Base-by-base conservation (phyloP, 2,329 filamentous ascomycete genomes). In the Colletotrichum truncatum region DNA sequence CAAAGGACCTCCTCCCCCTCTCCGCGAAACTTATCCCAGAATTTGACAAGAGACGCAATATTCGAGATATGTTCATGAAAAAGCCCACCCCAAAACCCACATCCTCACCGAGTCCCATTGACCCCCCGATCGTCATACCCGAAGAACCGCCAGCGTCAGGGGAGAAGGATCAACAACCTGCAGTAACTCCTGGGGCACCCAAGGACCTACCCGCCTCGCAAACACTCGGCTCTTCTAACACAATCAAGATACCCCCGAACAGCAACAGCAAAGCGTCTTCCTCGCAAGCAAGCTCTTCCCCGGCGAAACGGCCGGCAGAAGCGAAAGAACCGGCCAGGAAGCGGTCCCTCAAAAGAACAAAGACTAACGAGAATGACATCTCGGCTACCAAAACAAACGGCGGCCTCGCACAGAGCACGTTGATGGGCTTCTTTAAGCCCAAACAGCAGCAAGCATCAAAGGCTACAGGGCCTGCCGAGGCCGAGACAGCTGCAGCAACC, bases 61-160 rank as follows among this genome's bases (percentile, higher is more conserved):
- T 99, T 73, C 93, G 91, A 71, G 94, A 97, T 73, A 98, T 99
- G 96, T 98, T 98, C 74, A 83, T 83, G 64, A 89, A 85, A 70
- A 90, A 86, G 70, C 74, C 85, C 49, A 68, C 77, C 21, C 61
- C 23, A 67, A 64, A 48, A 28, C n/a, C 46, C 16, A 32, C 4
- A 0, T 63, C 66, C 9, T 59, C 71, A 21, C 43, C 66, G 28
- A 68, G 64, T 18, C 52, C 65, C n/a, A n/a, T n/a, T n/a, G n/a
- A n/a, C n/a, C 3, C 60, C n/a, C 11, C 28, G 16, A 21, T 4
- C 5, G 11, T 23, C 23, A 9, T 30, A 6, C 3, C 28, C 30
- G 41, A 54, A 21, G 52, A 56, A 10, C 16, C 38, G 14, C 14
- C 21, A 26, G 48, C 18, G 14, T 16, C 16, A 10, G 43, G 38